phyloP scores from a whole-genome alignment of 2,329 filamentous ascomycete genomes.

The Xylaria digitata region DNA sequence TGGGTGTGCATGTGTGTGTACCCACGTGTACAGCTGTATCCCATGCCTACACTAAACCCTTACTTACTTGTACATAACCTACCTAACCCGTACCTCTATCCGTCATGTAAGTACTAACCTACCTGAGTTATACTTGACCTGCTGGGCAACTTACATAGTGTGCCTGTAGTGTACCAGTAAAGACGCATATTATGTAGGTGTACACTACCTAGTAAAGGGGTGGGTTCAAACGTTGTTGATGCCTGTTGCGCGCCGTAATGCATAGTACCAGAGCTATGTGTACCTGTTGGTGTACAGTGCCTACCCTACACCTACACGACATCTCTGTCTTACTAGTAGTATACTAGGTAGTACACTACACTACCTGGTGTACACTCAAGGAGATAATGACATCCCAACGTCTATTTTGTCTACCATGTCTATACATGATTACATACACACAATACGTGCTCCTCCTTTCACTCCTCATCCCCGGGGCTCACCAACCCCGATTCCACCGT shows the following conservation, averaged over 20 bases:
- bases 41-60: too few relatives aligned
- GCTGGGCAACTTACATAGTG: too few relatives aligned
- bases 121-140: slow-evolving; percentile 4
- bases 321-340: not conserved
- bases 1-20: not conserved
- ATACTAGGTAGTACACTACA: too few relatives aligned
- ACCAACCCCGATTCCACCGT: slow-evolving; percentile 2
- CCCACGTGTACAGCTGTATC: slow-evolving; percentile 10
- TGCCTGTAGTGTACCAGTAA: too few relatives aligned
- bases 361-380: not conserved
- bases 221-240: slow-evolving; percentile 10
- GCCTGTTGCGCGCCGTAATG: slow-evolving; percentile 5
- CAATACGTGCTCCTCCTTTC: not conserved
- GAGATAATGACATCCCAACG: not conserved
- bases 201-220: not conserved
- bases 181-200: too few relatives aligned
- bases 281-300: slow-evolving; percentile 22
- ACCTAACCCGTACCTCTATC: too few relatives aligned
- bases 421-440: too few relatives aligned
- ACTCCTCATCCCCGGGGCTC: slow-evolving; percentile 3
- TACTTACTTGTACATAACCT: too few relatives aligned
- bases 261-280: slow-evolving; percentile 27
- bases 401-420: not conserved
- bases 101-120: not conserved
- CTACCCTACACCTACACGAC: not conserved